Evolutionary conservation across 1,284 basidiomycete species (phyloP).

Genomic region (Leucoagaricus sp.): DNA sequence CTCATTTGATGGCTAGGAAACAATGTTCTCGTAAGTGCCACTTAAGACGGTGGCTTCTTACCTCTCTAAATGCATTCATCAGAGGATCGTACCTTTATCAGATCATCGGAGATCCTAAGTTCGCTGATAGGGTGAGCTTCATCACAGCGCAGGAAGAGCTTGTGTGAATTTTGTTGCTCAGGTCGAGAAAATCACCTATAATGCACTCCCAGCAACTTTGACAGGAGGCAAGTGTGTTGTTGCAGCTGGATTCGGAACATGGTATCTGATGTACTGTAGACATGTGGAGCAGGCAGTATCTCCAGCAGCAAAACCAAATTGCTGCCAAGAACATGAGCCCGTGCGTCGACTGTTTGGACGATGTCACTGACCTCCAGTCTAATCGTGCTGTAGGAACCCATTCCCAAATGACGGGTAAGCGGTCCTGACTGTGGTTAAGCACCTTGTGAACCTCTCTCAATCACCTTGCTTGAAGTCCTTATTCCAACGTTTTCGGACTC

Average conservation of each 20-base stretch:
- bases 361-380: slow-evolving; percentile 1
- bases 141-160: background rate
- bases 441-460: background rate
- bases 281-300: slow-evolving; percentile 62
- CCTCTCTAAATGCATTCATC: background rate
- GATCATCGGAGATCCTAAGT: slow-evolving; percentile 57
- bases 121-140: slow-evolving; percentile 47
- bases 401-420: slow-evolving; percentile 54
- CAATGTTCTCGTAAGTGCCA: slow-evolving; percentile 56
- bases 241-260: background rate
- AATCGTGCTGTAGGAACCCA: slow-evolving; percentile 39
- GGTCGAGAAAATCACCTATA: slow-evolving; percentile 63
- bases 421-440: background rate
- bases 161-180: slow-evolving; percentile 18
- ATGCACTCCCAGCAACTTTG: slow-evolving; percentile 55
- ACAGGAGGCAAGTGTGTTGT: slow-evolving; percentile 42
- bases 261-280: slow-evolving; percentile 35
- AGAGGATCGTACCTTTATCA: slow-evolving; percentile 60
- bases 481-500: slow-evolving; percentile 59
- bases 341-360: slow-evolving; percentile 26
- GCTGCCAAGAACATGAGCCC: slow-evolving; percentile 58
- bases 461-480: slow-evolving; percentile 34
- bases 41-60: background rate
- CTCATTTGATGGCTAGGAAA: slow-evolving; percentile 41
- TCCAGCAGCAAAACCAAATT: slow-evolving; percentile 64